These are phyloP conservation scores for Aspergillus texensis DNA, from an alignment of 2,329 filamentous ascomycete genomes.

Conservation along the genomic window DNA sequence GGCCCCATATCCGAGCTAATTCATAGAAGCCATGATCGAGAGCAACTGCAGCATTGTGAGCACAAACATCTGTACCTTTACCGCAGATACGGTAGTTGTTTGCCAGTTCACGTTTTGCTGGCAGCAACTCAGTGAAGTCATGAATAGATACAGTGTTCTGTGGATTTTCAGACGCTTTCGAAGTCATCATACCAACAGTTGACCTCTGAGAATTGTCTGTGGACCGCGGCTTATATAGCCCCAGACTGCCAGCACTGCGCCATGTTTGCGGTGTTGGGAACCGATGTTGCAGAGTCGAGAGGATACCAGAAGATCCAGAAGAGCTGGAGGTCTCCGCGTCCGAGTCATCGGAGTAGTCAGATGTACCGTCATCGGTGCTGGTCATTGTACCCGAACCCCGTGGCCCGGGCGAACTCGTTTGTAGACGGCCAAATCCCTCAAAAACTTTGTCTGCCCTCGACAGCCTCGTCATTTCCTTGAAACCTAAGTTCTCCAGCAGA, in stretches of 20 bases:
- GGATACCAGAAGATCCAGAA: constrained; percentile 47
- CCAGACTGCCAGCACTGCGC: constrained; percentile 51
- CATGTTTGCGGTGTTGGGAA: constrained; percentile 56
- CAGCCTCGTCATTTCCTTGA: constrained; percentile 52
- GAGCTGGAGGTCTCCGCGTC: constrained; percentile 65
- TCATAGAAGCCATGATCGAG: constrained; percentile 70
- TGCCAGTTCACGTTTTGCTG: constrained; percentile 76
- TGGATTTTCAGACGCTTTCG: constrained; percentile 45
- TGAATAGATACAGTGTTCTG: constrained; percentile 76
- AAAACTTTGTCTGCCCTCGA: constrained; percentile 58
- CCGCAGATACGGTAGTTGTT: constrained; percentile 82
- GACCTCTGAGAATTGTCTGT: constrained; percentile 53
- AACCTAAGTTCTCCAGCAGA: constrained; percentile 51
- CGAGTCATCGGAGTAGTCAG: constrained; percentile 51
- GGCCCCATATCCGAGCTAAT: constrained; percentile 79
- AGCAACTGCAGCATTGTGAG: constrained; percentile 80
- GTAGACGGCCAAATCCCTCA: constrained; percentile 65
- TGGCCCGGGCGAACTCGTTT: constrained; percentile 53
- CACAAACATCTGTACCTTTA: constrained; percentile 76
- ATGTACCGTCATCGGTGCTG: constrained; percentile 46
- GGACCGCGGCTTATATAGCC: constrained; percentile 59
- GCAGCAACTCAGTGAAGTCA: constrained; percentile 70
- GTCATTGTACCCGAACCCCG: constrained; percentile 45
- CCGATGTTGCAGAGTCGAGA: constrained; percentile 50
- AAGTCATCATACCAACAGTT: constrained; percentile 61